These are phyloP conservation scores for Erodium trifolium DNA, from an alignment of 441 rosid genomes.

Conservation along the genomic window DNA sequence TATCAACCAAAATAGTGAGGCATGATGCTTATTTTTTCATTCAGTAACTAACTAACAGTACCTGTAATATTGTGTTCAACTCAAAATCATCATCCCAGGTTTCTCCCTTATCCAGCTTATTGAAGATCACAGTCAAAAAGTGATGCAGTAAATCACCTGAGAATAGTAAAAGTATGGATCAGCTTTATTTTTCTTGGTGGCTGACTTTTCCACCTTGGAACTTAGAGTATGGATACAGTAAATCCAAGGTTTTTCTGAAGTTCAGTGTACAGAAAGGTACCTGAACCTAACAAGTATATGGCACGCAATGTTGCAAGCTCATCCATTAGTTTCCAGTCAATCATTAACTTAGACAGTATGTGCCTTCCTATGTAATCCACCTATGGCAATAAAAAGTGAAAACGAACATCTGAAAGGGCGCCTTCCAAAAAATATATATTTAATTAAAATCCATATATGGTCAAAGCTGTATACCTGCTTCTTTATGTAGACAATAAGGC, in stretches of 20 bases:
- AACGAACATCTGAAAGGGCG: neutral
- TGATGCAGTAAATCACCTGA: conserved; percentile 94
- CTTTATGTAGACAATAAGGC: conserved; percentile 56
- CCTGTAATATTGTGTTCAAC: conserved; percentile 84
- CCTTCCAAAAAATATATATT: conserved; percentile 4
- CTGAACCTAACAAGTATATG: conserved; percentile 94
- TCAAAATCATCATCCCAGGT: conserved; percentile 88
- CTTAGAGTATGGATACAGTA: neutral
- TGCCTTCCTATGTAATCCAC: conserved; percentile 71
- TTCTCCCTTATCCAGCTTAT: conserved; percentile 81
- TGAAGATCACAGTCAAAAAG: conserved; percentile 67
- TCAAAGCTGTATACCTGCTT: conserved; percentile 56
- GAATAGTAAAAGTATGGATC: conserved; percentile 19
- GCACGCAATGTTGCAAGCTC: conserved; percentile 91
- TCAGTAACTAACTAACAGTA: conserved; percentile 15
- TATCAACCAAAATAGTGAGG: neutral
- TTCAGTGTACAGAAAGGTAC: conserved; percentile 29
- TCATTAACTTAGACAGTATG: conserved; percentile 74
- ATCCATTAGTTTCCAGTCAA: conserved; percentile 89
- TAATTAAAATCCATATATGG: conserved; percentile 7
- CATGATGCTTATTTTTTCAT: neutral
- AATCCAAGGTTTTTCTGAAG: neutral
- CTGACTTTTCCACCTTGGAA: neutral
- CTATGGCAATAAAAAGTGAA: conserved; percentile 31
- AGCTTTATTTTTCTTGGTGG: conserved; percentile 1